These are phyloP conservation scores for Podosphaera aphanis DNA, from an alignment of 2,329 filamentous ascomycete species.

Conservation along the genomic window DNA sequence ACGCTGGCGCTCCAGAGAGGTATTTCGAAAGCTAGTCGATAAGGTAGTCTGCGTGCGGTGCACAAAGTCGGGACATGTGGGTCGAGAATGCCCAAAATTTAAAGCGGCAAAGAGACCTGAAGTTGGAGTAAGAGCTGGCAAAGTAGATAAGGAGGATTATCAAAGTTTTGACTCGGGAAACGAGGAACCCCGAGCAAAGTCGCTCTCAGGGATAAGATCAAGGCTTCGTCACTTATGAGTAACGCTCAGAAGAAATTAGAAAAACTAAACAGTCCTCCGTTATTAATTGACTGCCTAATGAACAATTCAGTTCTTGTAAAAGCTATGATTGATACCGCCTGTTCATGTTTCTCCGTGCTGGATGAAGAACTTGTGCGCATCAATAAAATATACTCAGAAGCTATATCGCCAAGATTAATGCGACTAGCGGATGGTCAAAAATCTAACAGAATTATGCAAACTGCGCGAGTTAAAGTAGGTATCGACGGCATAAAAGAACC, in stretches of 20 bases:
- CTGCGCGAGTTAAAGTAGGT: background rate
- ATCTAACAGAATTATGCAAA: background rate
- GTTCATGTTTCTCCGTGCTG: slow-evolving; percentile 1
- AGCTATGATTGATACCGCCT: background rate
- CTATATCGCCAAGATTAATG: too few relatives aligned
- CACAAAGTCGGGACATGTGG: background rate
- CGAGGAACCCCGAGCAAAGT: background rate
- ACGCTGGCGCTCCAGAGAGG: background rate
- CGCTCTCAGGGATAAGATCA: background rate
- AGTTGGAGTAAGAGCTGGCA: background rate
- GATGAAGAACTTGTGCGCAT: background rate
- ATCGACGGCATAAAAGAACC: background rate
- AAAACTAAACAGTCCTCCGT: too few relatives aligned
- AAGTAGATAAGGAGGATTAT: background rate
- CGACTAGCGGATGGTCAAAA: too few relatives aligned
- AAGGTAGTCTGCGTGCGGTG: background rate
- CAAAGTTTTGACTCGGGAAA: background rate
- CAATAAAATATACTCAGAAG: background rate
- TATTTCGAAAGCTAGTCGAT: background rate
- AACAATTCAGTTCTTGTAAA: background rate
- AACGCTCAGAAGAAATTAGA: too few relatives aligned
- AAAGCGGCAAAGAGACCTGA: background rate
- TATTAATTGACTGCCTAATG: too few relatives aligned
- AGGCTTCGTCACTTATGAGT: background rate
- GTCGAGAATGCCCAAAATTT: background rate